Evolutionary conservation across 1,139 yeast species (phyloP), one percentile per base, ranked within the genome.

Genomic region (Kurtzmaniella quercitrusa): DNA sequence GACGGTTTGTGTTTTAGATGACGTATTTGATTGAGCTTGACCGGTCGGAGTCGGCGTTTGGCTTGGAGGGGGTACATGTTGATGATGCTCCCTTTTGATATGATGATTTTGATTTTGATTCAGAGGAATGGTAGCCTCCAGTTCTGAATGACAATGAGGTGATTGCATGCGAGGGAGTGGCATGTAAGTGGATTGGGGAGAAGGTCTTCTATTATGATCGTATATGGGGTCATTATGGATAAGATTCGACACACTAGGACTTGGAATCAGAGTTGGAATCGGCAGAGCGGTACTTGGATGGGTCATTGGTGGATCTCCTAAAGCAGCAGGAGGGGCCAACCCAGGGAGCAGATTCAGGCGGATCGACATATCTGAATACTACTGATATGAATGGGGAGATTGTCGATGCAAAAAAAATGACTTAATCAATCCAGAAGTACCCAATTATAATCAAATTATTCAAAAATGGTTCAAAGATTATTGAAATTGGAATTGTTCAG

Each of bases 1-100:
- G 18, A 80, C 81, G 4, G 82, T 77, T 52, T 79, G 78, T 29
- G 73, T 66, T 16, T 43, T 39, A 27, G 42, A 48, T 70, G 69
- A 17, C 65, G 59, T 9, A 52, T 39, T 25, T 48, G 29, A 39
- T 12, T n/a, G 29, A 6, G 44, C 3, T 4, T 48, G 14, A 8
- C 51, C 46, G 21, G 44, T 10, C n/a, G 38, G 23, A 34, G 38
- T 19, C 12, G 38, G 38, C 9, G 38, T 34, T 17, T n/a, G 15
- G 11, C 23, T 19, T 18, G 38, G 14, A 19, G 25, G 10, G 6
- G 38, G 25, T 10, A 16, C 25, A 14, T 14, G 3, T 14, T 12
- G 16, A n/a, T 31, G 36, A 31, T 14, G 36, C 5, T 14, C 11
- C 18, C 6, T 9, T 5, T 31, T 9, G 9, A 31, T 31, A 31